Conservation (phyloP, 2,329 filamentous ascomycete species). For the Teratosphaeria nubilosa region DNA sequence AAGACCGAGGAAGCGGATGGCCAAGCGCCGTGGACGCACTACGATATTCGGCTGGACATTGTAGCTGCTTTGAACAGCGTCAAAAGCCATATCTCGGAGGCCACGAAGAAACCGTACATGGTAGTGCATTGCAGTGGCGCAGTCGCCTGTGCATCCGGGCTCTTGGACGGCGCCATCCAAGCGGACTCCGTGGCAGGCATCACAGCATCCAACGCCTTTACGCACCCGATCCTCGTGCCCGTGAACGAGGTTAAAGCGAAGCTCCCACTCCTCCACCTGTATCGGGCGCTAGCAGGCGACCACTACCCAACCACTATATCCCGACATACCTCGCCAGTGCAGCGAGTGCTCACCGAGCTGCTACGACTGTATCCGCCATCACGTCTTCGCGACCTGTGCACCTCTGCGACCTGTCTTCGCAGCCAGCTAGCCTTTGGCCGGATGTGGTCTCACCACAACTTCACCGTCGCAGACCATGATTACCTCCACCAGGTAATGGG, state of each 20-base stretch:
- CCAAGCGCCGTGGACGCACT: not conserved
- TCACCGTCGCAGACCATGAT: no score
- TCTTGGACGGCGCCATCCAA: not conserved
- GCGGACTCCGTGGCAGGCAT: not conserved
- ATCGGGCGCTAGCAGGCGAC: not conserved
- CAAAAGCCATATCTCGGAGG: no score
- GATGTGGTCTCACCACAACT: no score
- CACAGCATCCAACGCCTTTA: not conserved
- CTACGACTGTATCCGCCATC: not conserved
- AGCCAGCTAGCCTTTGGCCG: no score
- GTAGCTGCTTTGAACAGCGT: not conserved
- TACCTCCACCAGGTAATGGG: not conserved
- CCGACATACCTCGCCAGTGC: not conserved
- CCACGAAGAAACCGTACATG: no score
- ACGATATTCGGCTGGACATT: not conserved
- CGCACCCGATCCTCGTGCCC: not conserved
- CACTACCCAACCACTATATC: not conserved
- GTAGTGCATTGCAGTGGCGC: not conserved
- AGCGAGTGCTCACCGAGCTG: not conserved
- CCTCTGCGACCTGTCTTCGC: not conserved
- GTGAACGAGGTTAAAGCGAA: not conserved
- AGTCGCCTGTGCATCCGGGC: not conserved
- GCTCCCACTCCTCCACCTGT: not conserved
- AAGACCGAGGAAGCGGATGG: not conserved
- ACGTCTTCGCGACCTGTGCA: not conserved